These are phyloP conservation scores for Metarhizium anisopliae DNA, from an alignment of 2,329 filamentous ascomycete species.

Conservation along the genomic window DNA sequence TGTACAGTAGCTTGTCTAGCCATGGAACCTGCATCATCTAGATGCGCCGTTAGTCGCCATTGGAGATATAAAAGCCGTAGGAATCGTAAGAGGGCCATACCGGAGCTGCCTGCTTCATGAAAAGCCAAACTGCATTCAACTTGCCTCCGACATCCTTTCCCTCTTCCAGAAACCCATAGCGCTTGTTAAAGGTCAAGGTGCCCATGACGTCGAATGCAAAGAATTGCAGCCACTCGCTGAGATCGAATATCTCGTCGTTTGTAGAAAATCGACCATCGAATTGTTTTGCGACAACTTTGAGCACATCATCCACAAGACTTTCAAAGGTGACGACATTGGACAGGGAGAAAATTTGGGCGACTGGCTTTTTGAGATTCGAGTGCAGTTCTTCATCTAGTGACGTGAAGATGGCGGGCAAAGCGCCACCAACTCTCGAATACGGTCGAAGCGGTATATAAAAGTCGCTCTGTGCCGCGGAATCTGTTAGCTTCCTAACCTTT, in stretches of 20 bases:
- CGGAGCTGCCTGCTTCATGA: conserved; percentile 11
- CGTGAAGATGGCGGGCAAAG: conserved; percentile 1
- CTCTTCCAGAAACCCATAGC: conserved; percentile 7
- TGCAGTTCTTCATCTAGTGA: conserved; percentile 2
- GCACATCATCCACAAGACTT: background rate
- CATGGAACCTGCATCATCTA: conserved; percentile 5
- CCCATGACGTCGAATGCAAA: conserved; percentile 4
- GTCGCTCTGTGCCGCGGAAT: conserved; percentile 3
- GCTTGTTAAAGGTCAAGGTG: conserved; percentile 8
- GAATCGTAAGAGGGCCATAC: background rate
- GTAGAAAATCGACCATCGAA: background rate
- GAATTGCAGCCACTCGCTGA: conserved; percentile 5
- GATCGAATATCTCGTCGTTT: conserved; percentile 2
- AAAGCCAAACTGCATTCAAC: conserved; percentile 7
- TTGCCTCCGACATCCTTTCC: conserved; percentile 5
- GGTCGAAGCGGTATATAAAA: conserved; percentile 1
- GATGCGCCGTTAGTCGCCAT: background rate
- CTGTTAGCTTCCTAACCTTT: too few relatives aligned
- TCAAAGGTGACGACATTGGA: background rate
- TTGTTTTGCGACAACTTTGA: background rate
- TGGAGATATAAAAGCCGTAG: background rate
- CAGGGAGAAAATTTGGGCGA: background rate
- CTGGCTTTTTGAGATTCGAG: background rate
- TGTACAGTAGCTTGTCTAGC: conserved; percentile 3
- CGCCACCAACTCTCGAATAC: background rate